These are phyloP conservation scores for Neocallimastix lanati DNA, from an alignment of 192 early-diverging fungal genomes.

Conservation along the genomic window DNA sequence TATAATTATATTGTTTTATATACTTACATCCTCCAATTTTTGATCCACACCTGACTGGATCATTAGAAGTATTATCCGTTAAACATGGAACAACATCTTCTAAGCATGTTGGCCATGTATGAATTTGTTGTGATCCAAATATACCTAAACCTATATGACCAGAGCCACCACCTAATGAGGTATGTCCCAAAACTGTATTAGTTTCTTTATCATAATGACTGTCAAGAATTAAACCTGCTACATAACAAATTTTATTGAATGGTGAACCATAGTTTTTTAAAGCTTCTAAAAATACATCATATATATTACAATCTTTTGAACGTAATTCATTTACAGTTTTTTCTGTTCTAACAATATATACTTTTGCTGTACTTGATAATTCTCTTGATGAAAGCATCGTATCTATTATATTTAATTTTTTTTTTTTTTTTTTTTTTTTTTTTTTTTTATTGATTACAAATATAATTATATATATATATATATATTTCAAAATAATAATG, in stretches of 20 bases:
- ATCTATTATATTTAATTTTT: background rate
- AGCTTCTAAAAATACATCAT: constrained; percentile 23
- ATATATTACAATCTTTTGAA: constrained; percentile 11
- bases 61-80: constrained; percentile 30
- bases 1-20: background rate
- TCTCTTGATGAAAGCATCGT: background rate
- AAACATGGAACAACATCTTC: constrained; percentile 37
- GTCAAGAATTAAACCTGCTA: constrained; percentile 37
- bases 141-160: constrained; percentile 32
- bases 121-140: constrained; percentile 45
- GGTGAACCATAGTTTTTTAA: constrained; percentile 23
- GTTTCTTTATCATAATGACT: constrained; percentile 30
- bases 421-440: background rate
- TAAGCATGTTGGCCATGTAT: constrained; percentile 38
- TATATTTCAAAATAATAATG: too few species aligned
- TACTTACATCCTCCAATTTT: background rate
- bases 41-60: constrained; percentile 14
- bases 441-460: background rate
- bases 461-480: background rate
- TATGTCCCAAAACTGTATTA: constrained; percentile 32
- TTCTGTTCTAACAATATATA: background rate
- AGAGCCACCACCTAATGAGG: constrained; percentile 39
- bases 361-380: background rate
- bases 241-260: constrained; percentile 16
- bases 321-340: background rate